Evolutionary conservation across 2,329 filamentous ascomycete genomes (phyloP).

Genomic region (Samsoniella hepiali): DNA sequence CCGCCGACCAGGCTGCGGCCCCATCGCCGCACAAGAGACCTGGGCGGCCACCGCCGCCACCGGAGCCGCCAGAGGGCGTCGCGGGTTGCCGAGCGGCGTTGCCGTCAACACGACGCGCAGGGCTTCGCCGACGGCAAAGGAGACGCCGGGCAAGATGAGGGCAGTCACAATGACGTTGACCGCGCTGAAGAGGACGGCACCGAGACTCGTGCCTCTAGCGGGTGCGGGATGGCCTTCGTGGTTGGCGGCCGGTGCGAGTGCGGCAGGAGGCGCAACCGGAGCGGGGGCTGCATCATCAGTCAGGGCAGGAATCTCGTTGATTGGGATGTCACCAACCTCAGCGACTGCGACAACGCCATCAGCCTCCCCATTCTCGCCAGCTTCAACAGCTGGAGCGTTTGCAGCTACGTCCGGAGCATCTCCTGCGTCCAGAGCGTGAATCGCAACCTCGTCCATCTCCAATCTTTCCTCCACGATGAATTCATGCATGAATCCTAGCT

Average conservation of each 20-base stretch:
- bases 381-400: conserved; percentile 3
- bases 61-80: too few species aligned
- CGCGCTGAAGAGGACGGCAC: conserved; percentile 39
- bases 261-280: too few species aligned
- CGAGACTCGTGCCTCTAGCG: conserved; percentile 32
- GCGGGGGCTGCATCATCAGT: conserved; percentile 13
- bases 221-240: conserved; percentile 36
- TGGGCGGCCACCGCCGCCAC: too few species aligned
- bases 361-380: too few species aligned
- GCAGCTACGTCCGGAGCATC: background rate
- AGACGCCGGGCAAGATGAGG: conserved; percentile 81
- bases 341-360: background rate
- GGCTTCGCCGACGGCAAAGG: conserved; percentile 72
- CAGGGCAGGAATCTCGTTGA: background rate
- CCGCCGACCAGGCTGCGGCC: too few species aligned
- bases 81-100: conserved; percentile 30
- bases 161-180: conserved; percentile 50
- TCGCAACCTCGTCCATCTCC: conserved; percentile 27
- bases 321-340: too few species aligned
- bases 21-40: too few species aligned
- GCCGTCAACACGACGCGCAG: conserved; percentile 66
- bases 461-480: conserved; percentile 35
- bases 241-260: conserved; percentile 20
- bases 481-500: conserved; percentile 35
- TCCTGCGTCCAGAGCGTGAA: conserved; percentile 34